Percentiles rank a stretch among this genome's conserved stretches.
Evolutionary conservation across 2,329 filamentous ascomycete genomes (phyloP).

Genomic region (Phialophora verrucosa): DNA sequence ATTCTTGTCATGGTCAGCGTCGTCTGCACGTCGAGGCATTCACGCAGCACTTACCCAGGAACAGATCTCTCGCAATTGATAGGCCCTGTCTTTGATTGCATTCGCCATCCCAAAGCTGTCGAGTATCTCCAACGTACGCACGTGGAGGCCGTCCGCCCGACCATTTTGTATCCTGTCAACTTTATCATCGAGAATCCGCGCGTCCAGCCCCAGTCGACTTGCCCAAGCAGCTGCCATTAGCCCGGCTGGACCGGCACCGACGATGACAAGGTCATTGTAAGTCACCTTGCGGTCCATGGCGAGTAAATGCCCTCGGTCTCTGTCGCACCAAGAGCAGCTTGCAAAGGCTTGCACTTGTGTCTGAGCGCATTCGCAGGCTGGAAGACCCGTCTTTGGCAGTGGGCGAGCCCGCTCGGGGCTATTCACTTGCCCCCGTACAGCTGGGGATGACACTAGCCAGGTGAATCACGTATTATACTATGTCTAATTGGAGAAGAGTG

Average conservation of each 20-base stretch:
- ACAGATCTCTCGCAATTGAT: conserved; percentile 69
- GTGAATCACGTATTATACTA: background rate
- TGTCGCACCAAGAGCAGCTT: background rate
- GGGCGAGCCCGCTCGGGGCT: too few species aligned
- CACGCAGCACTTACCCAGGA: conserved; percentile 48
- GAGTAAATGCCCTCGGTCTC: background rate
- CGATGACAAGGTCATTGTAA: conserved; percentile 55
- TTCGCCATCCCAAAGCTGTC: conserved; percentile 72
- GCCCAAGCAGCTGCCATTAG: conserved; percentile 58
- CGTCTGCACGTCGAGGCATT: background rate
- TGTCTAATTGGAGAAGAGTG: background rate
- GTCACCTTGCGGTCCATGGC: background rate
- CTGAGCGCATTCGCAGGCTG: background rate
- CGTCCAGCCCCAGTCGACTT: conserved; percentile 54
- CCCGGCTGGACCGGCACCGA: conserved; percentile 56
- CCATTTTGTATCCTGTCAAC: conserved; percentile 45
- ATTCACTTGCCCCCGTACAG: background rate
- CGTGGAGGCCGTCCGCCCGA: conserved; percentile 64
- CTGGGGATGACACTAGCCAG: background rate
- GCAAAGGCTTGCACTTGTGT: background rate
- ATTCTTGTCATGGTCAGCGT: conserved; percentile 48
- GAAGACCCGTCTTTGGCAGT: background rate
- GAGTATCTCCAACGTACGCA: conserved; percentile 72
- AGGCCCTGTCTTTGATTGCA: conserved; percentile 67
- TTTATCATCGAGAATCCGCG: conserved; percentile 56